Evolutionary conservation across 805 yeast species (phyloP), one percentile per base, ranked within the genome.

Genomic region (Metschnikowia shivogae): DNA sequence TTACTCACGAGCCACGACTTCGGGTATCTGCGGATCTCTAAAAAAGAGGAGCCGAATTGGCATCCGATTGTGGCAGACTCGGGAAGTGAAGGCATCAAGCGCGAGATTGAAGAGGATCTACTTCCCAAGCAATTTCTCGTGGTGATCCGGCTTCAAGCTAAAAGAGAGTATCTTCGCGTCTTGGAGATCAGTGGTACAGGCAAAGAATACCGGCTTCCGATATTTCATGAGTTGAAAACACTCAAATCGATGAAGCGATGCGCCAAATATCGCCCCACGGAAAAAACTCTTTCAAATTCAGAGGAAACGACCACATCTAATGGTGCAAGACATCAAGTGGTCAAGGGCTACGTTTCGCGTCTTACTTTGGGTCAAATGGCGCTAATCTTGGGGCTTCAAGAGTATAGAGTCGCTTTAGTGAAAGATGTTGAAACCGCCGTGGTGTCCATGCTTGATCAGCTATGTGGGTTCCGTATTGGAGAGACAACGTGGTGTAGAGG

Each of bases 401-500:
- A 52, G 7, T 67, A 55, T 39, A 67, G 77, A 17, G 60, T 70
- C n/a, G 69, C 73, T 29, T 81, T 82, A 54, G 82, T 88, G 0
- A 71, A 76, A 22, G 70, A 68, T 39, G 62, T 84, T 14, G 89
- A 83, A 54, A 64, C 70, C 30, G 70, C 70, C 36, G 72, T 84
- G 13, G 56, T 84, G 29, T 67, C 71, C 36, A 71, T 82, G 33
- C 74, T 83, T 49, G 75, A 72, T 35, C 68, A 74, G 34, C 80
- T 76, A 14, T 72, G 87, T 43, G 82, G 84, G 4, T 88, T 86
- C 63, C 81, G 83, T 26, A 61, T 89, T 26, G 96, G 96, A 5
- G 76, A 80, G 50, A 78, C 79, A 56, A 86, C 95, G 0, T 89
- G 96, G 96, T 82, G 86, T 35, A 73, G 95, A 50, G 96, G 85